Conservation (phyloP, 768 basidiomycete species). For the Lentinula detonsa region DNA sequence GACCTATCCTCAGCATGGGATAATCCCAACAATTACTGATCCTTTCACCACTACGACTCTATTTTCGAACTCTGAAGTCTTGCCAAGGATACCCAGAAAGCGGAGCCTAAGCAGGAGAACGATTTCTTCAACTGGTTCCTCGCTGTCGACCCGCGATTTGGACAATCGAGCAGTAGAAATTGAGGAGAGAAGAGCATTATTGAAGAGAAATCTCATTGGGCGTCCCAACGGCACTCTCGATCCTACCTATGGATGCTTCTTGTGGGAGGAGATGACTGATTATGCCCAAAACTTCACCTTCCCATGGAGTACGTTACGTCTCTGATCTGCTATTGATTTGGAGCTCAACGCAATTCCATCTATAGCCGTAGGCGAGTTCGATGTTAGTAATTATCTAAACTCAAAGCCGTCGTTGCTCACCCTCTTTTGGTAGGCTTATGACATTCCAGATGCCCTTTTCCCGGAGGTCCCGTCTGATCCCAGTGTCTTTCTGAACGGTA, state of each 20-base stretch:
- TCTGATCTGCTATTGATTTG: too few relatives aligned
- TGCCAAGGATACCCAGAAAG: constrained; percentile 17
- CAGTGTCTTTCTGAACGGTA: constrained; percentile 37
- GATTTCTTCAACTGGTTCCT: constrained; percentile 21
- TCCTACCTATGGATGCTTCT: constrained; percentile 3
- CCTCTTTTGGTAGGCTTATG: constrained; percentile 12
- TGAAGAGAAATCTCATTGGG: constrained; percentile 44
- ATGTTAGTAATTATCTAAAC: constrained; percentile 1
- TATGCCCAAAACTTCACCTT: constrained; percentile 69
- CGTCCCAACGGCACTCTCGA: constrained; percentile 19
- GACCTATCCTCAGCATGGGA: constrained; percentile 38
- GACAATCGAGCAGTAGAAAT: constrained; percentile 11
- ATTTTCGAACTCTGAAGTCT: neutral
- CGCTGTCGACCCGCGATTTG: neutral
- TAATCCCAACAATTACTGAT: constrained; percentile 19
- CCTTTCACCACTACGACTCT: constrained; percentile 23
- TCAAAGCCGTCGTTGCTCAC: neutral
- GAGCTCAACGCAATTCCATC: neutral
- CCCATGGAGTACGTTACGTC: constrained; percentile 39
- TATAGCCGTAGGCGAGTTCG: neutral
- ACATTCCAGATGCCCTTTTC: constrained; percentile 30
- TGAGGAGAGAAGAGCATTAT: constrained; percentile 13
- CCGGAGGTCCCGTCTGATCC: constrained; percentile 27
- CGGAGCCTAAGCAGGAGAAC: constrained; percentile 21
- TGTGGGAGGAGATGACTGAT: constrained; percentile 52